These are phyloP conservation scores for Penicillium corylophilum DNA, from an alignment of 2,329 filamentous ascomycete genomes.

Conservation along the genomic window DNA sequence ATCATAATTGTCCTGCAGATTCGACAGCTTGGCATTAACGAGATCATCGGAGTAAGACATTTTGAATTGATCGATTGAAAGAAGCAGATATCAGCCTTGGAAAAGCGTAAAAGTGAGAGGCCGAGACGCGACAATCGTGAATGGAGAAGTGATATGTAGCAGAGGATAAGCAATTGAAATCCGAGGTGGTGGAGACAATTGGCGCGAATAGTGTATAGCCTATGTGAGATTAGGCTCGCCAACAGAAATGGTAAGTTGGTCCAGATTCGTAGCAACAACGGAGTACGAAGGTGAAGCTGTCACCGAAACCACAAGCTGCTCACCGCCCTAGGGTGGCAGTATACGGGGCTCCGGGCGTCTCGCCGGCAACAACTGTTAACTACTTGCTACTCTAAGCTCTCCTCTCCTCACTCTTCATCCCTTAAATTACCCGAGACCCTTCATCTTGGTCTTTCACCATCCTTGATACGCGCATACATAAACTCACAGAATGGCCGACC, in stretches of 20 bases:
- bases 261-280: neutral
- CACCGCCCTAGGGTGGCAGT: slow-evolving; percentile 15
- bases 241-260: neutral
- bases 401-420: neutral
- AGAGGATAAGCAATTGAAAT: neutral
- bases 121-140: neutral
- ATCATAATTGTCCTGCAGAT: slow-evolving; percentile 95
- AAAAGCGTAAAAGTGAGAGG: neutral
- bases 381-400: slow-evolving; percentile 2
- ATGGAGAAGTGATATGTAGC: neutral
- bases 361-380: slow-evolving; percentile 26
- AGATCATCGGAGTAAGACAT: slow-evolving; percentile 96
- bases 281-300: slow-evolving; percentile 8
- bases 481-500: slow-evolving; percentile 64
- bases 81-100: neutral
- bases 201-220: neutral
- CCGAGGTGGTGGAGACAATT: neutral
- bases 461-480: neutral
- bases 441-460: slow-evolving; percentile 6
- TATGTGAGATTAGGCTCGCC: neutral
- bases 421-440: neutral
- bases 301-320: slow-evolving; percentile 13
- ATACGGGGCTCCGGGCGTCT: slow-evolving; percentile 14
- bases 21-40: slow-evolving; percentile 89
- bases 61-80: slow-evolving; percentile 37